These are phyloP conservation scores for Tuber microsphaerosporum DNA, from an alignment of 495 filamentous ascomycete genomes.

Conservation along the genomic window DNA sequence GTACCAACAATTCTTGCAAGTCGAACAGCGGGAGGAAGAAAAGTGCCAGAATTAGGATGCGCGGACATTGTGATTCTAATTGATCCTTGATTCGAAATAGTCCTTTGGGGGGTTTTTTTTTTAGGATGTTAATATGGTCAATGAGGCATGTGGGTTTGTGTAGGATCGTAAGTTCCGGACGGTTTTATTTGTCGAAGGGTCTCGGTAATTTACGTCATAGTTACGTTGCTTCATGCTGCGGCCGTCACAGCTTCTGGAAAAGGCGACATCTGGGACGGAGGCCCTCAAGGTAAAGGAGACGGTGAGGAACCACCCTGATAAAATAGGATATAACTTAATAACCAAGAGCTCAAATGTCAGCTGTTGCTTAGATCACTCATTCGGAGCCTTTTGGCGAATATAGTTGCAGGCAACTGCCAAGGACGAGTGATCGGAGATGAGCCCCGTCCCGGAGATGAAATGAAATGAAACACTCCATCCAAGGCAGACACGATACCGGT, in stretches of 20 bases:
- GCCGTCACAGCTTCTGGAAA: not conserved
- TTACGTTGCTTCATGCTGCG: not conserved
- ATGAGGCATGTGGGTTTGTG: not conserved
- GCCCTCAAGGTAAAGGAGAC: not conserved
- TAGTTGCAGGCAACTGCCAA: not conserved
- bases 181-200: not conserved
- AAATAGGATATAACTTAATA: not conserved
- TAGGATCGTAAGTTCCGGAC: not conserved
- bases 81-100: not conserved
- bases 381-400: not conserved
- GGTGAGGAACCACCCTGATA: too few relatives aligned
- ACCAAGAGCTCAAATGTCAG: not conserved
- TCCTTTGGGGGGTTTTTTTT: not conserved
- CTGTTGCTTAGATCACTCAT: not conserved
- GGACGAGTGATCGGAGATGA: not conserved
- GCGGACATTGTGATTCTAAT: constrained; percentile 25
- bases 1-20: constrained; percentile 39
- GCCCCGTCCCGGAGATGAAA: not conserved
- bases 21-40: constrained; percentile 38
- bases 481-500: not conserved
- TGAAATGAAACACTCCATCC: not conserved
- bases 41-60: constrained; percentile 29
- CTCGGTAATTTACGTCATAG: not conserved
- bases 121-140: not conserved
- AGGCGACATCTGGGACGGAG: not conserved